phyloP scores from a whole-genome alignment of 1,284 basidiomycete species.

The Phylloboletellus chloephorus region DNA sequence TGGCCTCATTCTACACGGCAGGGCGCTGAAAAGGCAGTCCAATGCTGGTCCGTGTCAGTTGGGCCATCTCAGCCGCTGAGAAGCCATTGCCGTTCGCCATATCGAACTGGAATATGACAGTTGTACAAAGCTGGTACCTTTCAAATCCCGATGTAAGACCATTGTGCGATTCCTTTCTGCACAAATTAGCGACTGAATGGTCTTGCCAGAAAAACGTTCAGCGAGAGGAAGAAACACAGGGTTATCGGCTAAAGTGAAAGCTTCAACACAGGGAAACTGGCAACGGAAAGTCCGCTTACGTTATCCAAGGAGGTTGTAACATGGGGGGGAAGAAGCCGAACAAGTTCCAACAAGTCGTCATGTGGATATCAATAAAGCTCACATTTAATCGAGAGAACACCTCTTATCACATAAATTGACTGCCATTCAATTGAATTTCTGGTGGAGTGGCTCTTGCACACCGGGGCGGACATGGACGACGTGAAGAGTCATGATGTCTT shows the following conservation, averaged over 20 bases:
- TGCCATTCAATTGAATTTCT: conserved; percentile 9
- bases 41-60: background rate
- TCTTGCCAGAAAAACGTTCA: background rate
- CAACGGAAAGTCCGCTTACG: conserved; percentile 9
- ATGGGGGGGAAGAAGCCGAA: conserved; percentile 2
- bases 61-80: conserved; percentile 7
- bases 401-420: conserved; percentile 11
- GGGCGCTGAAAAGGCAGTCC: conserved; percentile 11
- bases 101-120: conserved; percentile 8
- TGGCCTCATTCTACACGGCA: conserved; percentile 6
- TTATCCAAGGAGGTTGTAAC: conserved; percentile 8
- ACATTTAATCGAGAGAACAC: conserved; percentile 5
- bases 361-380: conserved; percentile 13
- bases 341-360: conserved; percentile 2
- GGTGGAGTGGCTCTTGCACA: conserved; percentile 1
- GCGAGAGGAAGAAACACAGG: conserved; percentile 5
- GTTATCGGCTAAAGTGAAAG: conserved; percentile 7
- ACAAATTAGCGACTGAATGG: background rate
- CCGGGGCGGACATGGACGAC: background rate
- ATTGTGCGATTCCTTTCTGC: conserved; percentile 1
- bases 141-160: background rate
- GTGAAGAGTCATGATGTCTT: background rate
- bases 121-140: conserved; percentile 3
- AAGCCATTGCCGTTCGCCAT: conserved; percentile 5
- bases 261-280: conserved; percentile 4